Base-by-base conservation (phyloP, 2,329 filamentous ascomycete species). In the Cordyceps tenuipes region DNA sequence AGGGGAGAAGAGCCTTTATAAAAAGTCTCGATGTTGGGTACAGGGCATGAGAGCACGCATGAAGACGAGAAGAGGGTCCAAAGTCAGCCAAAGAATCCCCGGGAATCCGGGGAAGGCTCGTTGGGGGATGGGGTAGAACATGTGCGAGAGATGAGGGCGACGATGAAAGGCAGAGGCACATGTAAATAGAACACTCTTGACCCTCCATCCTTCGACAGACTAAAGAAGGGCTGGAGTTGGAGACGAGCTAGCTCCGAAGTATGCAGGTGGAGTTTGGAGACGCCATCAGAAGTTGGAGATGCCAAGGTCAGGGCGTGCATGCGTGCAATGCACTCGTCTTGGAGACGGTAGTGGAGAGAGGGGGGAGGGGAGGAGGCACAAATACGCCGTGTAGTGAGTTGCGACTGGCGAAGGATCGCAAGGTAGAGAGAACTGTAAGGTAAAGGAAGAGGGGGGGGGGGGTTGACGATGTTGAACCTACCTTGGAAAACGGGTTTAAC, bases 401-500 rank as follows among this genome's bases (percentile, higher is more conserved):
- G 49, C 29, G 12, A 50, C 46, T 36, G 57, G 43, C 15, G n/a
- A 48, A 49, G 3, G 17, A 19, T 15, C 13, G 29, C 17, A 17
- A 26, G 19, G 21, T 15, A 29, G 23, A 19, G 17, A 23, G 23
- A 23, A 23, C 4, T 23, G 23, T 4, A 23, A 23, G 23, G 23
- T 23, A 23, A 23, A 4, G 23, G 2, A 23, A 23, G 4, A 23
- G 23, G 29, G 29, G 29, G 29, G 29, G 29, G 29, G 29, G 3
- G 29, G 29, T 29, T 29, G 5, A 29, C 10, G 10, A 26, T 23
- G 23, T 21, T 21, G 12, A 15, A 80, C 81, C 74, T 65, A 84
- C 82, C 69, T 77, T 73, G 64, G 82, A 83, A 60, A 76, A 73
- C 65, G 79, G 70, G 66, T 78, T 85, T 58, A 84, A 71, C 61